Evolutionary conservation across 2,329 filamentous ascomycete genomes (phyloP).

Genomic region (Biscogniauxia mediterranea): DNA sequence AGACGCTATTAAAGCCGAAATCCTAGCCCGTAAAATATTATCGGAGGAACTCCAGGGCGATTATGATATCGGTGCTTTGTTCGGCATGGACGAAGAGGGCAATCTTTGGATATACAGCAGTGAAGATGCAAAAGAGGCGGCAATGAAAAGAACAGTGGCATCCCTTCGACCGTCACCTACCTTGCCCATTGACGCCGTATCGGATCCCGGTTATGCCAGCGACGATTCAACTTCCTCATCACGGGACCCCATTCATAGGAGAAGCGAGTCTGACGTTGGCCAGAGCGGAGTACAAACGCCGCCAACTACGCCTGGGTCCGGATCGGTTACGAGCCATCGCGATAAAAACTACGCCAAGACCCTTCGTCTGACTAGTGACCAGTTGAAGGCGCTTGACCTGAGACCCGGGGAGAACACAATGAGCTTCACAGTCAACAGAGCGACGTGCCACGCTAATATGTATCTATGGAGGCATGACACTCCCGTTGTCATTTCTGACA

Average conservation of each 20-base stretch:
- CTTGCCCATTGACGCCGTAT: constrained; percentile 73
- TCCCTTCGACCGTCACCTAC: constrained; percentile 47
- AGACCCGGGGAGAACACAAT: constrained; percentile 87
- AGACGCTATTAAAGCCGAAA: constrained; percentile 85
- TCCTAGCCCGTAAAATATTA: constrained; percentile 89
- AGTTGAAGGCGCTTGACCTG: constrained; percentile 81
- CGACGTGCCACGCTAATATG: constrained; percentile 89
- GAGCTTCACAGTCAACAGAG: constrained; percentile 94
- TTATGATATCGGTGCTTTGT: constrained; percentile 93
- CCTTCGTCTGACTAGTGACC: constrained; percentile 88
- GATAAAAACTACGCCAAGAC: constrained; percentile 96
- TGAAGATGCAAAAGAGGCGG: constrained; percentile 90
- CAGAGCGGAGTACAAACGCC: constrained; percentile 58
- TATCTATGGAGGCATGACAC: constrained; percentile 90
- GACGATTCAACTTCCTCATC: constrained; percentile 65
- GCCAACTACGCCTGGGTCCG: constrained; percentile 67
- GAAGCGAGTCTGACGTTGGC: constrained; percentile 66
- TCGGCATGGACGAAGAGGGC: constrained; percentile 91
- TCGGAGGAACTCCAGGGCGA: constrained; percentile 91
- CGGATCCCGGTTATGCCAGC: constrained; percentile 93
- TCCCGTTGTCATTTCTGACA: constrained; percentile 96
- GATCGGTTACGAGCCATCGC: constrained; percentile 59
- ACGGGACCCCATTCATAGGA: constrained; percentile 50
- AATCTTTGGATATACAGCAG: constrained; percentile 99
- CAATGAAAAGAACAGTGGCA: constrained; percentile 63